These are phyloP conservation scores for Xylaria cubensis DNA, from an alignment of 495 filamentous ascomycete genomes.

Conservation along the genomic window DNA sequence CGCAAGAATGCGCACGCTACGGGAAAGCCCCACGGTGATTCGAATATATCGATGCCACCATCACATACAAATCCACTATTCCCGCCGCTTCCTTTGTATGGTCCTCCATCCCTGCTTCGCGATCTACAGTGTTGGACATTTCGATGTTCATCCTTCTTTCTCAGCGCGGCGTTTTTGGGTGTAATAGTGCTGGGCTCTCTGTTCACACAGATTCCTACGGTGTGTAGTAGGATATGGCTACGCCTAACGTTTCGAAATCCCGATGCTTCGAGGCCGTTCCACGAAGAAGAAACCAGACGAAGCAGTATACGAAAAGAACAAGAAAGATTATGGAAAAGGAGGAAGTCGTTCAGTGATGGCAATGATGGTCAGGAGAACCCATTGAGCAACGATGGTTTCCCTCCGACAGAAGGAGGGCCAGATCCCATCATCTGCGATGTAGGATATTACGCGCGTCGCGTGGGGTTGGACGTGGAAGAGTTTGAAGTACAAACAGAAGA, in stretches of 20 bases:
- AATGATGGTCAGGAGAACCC: conserved; percentile 47
- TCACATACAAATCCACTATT: conserved; percentile 83
- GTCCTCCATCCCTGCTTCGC: conserved; percentile 68
- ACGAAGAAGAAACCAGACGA: conserved; percentile 66
- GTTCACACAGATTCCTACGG: conserved; percentile 62
- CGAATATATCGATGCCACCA: conserved; percentile 53
- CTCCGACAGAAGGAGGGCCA: conserved; percentile 77
- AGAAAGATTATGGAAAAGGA: conserved; percentile 65
- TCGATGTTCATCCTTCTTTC: conserved; percentile 68
- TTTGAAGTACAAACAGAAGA: conserved; percentile 93
- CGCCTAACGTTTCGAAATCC: conserved; percentile 63
- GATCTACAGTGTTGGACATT: conserved; percentile 69
- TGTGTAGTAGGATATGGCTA: conserved; percentile 53
- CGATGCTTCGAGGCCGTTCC: conserved; percentile 67
- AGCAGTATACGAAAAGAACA: conserved; percentile 60
- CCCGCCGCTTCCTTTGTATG: conserved; percentile 84
- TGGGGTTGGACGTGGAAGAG: conserved; percentile 85
- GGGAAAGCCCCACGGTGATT: conserved; percentile 41
- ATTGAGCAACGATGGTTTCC: conserved; percentile 59
- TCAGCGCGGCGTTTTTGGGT: conserved; percentile 77
- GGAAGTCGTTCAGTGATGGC: conserved; percentile 40
- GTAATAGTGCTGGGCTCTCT: conserved; percentile 78
- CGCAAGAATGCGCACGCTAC: conserved; percentile 23
- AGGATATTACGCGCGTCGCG: conserved; percentile 84
- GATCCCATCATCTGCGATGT: conserved; percentile 82